Base-by-base conservation (phyloP, 495 filamentous ascomycete species). In the Trichoderma asperelloides region DNA sequence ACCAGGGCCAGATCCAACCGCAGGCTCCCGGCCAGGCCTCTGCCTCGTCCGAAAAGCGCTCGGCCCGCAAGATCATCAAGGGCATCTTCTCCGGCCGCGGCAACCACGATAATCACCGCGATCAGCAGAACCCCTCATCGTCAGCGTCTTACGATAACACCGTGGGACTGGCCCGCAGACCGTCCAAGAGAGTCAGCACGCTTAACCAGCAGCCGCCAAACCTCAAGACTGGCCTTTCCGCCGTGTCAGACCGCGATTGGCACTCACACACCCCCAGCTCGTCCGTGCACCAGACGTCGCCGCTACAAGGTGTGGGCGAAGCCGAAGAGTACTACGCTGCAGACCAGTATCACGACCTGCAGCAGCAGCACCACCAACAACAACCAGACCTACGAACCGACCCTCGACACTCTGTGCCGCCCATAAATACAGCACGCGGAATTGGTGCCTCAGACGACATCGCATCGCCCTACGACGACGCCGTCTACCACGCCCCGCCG, bases 11-110 rank as follows among this genome's bases (percentile, higher is more conserved):
- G n/a, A 3, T 2, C 1, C 33, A 37, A 72, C 64, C 65, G 79
- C 80, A 21, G 69, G 5, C 64, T 13, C 5, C 43, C 21, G n/a
- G 18, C 6, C 39, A 45, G 39, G 69, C 23, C 40, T 65, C 43
- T 37, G 28, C 69, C 63, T 27, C 11, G 66, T 69, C 25, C 67
- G 57, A 71, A 27, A 82, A 78, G 73, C 75, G 73, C 67, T 80
- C 77, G 37, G 77, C 77, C 45, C 77, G 75, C 64, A 82, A 77
- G 70, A 74, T 81, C 62, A 77, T 81, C 67, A 83, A 78, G 73
- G 79, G 76, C 68, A 78, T 79, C 65, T 71, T 80, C 18, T 72
- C 72, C 67, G 79, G 78, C 68, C 73, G 70, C 65, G 64, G 72
- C 64, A 75, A 78, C 51, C 77, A 75, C 37, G 74, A 77, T 65